Conservation (phyloP, 2,329 filamentous ascomycete species). For the Colletotrichum euphorbiae region DNA sequence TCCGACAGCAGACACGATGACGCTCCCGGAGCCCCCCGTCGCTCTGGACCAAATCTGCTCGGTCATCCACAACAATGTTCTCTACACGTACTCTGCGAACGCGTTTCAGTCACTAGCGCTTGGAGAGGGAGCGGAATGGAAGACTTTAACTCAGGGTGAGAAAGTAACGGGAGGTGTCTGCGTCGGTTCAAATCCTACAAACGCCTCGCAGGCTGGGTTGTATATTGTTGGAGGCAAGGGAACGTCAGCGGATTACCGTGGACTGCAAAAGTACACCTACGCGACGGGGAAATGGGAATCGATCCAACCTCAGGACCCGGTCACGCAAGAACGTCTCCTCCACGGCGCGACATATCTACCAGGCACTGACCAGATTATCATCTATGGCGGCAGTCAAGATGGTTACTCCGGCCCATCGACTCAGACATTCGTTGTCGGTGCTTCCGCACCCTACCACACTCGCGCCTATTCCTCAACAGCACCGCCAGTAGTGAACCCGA, state of each 20-base stretch:
- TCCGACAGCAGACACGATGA: conserved; percentile 63
- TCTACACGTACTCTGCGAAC: conserved; percentile 83
- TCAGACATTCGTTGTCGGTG: conserved; percentile 80
- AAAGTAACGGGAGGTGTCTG: conserved; percentile 82
- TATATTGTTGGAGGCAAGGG: conserved; percentile 84
- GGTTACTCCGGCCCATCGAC: conserved; percentile 69
- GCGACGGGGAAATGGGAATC: conserved; percentile 65
- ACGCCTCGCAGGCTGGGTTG: conserved; percentile 71
- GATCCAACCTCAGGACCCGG: conserved; percentile 56
- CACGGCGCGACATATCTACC: conserved; percentile 83
- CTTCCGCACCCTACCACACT: conserved; percentile 73
- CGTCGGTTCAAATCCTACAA: conserved; percentile 74
- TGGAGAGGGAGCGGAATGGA: conserved; percentile 78
- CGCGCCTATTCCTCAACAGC: conserved; percentile 68
- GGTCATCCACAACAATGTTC: conserved; percentile 80
- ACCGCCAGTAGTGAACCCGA: conserved; percentile 74
- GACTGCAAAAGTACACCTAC: conserved; percentile 77
- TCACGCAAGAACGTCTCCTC: conserved; percentile 76
- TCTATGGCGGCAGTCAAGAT: conserved; percentile 82
- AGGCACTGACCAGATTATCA: conserved; percentile 76
- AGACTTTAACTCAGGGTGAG: conserved; percentile 71
- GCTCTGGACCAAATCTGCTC: conserved; percentile 84
- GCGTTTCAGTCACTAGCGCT: conserved; percentile 82
- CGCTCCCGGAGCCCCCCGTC: conserved; percentile 76
- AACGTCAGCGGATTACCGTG: conserved; percentile 68